phyloP scores from a whole-genome alignment of 352 stramenopile genomes.

The Phytophthora ramorum region DNA sequence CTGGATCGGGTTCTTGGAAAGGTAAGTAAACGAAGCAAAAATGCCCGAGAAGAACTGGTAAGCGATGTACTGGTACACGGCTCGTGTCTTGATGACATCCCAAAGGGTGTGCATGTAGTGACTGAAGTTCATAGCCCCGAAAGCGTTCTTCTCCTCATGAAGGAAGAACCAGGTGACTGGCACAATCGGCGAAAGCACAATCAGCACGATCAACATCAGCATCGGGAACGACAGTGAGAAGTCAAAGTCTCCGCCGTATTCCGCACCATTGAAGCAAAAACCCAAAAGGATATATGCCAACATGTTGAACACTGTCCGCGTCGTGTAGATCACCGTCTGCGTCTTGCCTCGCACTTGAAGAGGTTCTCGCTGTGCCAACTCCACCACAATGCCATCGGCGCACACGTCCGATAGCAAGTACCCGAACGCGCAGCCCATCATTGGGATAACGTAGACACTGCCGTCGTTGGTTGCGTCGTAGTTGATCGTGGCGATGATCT shows the following conservation, averaged over 20 bases:
- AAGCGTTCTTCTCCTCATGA: conserved; percentile 41
- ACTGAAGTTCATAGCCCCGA: conserved; percentile 40
- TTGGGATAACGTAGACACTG: conserved; percentile 50
- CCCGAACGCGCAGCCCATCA: conserved; percentile 53
- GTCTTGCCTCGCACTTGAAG: conserved; percentile 44
- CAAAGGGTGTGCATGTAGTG: conserved; percentile 55
- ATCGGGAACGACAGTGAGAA: conserved; percentile 55
- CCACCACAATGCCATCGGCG: conserved; percentile 55
- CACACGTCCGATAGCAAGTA: conserved; percentile 60
- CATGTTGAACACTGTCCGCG: conserved; percentile 44
- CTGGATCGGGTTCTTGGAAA: conserved; percentile 53
- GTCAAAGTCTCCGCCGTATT: conserved; percentile 55
- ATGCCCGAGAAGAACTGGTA: conserved; percentile 53
- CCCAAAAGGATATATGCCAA: conserved; percentile 50
- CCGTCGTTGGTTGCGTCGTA: conserved; percentile 41
- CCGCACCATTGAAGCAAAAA: conserved; percentile 51
- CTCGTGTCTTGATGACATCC: conserved; percentile 51
- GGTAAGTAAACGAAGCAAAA: conserved; percentile 45
- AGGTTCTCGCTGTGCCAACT: conserved; percentile 56
- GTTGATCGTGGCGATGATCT: conserved; percentile 54
- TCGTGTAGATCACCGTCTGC: conserved; percentile 65
- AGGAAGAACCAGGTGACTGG: conserved; percentile 55
- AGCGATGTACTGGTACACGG: conserved; percentile 56
- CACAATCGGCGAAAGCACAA: conserved; percentile 41
- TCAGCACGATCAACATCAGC: conserved; percentile 49